Evolutionary conservation across 1,284 basidiomycete species (phyloP), one percentile per base, ranked within the genome.

Genomic region (Thelephora terrestris): DNA sequence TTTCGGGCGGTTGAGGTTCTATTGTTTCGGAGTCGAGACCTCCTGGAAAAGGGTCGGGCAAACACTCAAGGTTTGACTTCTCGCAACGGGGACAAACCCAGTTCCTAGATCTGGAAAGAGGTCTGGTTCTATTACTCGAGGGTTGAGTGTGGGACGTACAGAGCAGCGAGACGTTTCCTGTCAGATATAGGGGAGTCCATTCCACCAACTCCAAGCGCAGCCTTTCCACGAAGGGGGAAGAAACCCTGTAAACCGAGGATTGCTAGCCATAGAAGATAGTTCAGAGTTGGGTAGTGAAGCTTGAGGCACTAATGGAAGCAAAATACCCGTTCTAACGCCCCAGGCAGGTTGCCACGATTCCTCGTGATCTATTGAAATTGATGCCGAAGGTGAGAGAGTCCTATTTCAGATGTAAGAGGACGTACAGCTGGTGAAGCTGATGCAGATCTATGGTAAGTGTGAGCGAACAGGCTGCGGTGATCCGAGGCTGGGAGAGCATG

Each of bases 261-360:
- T 20, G 91, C 92, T 85, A 59, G 17, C 25, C 4, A 21, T 42
- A 42, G 2, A 23, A 12, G 37, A 16, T 45, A 21, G 43, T 18
- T 14, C 18, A 18, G 18, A 29, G 24, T 35, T 24, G 7, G 17
- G 27, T 40, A 18, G 34, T 17, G 21, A 53, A 29, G 44, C 25
- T 50, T 52, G 21, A 53, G 25, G 44, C 25, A 49, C 51, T 46
- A 29, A 55, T 47, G 47, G 48, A 29, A 55, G 51, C 34, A 51
- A 69, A 65, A 45, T 53, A 81, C 91, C 91, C 50, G 94, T 97
- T 51, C 94, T 78, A 23, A 98, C 89, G 49, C 94, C 94, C 94
- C 94, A 98, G 12, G 94, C 92, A 27, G 94, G 94, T 66, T 96
- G 92, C 94, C 94, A 98, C 39, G 87, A 71, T 58, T 93, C 88